phyloP scores from a whole-genome alignment of 257 asterid genomes.

The Capsicum rhomboideum region DNA sequence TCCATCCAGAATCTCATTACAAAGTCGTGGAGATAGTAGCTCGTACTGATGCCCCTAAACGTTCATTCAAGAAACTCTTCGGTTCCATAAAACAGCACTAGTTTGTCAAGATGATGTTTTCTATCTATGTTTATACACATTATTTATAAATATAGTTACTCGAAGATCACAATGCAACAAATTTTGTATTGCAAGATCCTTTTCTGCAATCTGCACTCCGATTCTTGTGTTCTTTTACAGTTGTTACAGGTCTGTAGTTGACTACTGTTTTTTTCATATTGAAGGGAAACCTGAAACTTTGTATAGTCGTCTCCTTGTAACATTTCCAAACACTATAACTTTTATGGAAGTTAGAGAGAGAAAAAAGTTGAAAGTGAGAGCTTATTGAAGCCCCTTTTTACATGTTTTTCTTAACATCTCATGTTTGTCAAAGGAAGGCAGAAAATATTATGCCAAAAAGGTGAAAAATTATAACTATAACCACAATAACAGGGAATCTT shows the following conservation, averaged over 20 bases:
- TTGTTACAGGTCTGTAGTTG: too few species aligned
- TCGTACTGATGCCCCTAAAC: constrained; percentile 61
- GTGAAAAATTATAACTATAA: not conserved
- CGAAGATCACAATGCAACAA: too few species aligned
- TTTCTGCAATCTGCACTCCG: not conserved
- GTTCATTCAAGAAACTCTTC: constrained; percentile 67
- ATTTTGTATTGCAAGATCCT: not conserved
- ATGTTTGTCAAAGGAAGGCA: not conserved
- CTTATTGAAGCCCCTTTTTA: not conserved
- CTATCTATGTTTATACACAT: not conserved
- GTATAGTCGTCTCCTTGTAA: not conserved
- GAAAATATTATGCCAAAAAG: not conserved
- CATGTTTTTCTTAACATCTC: not conserved
- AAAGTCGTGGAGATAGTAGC: constrained; percentile 94
- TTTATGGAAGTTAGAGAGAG: not conserved
- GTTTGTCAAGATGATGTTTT: not conserved
- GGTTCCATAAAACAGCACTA: constrained; percentile 58
- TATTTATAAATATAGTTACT: too few species aligned
- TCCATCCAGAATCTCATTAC: constrained; percentile 56
- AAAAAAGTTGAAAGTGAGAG: not conserved
- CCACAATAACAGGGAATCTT: not conserved
- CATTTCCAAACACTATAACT: not conserved
- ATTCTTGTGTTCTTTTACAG: not conserved
- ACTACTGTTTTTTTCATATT: not conserved
- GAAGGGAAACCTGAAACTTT: not conserved